phyloP scores from a whole-genome alignment of 163 green algal species.

The Scenedesmus sp. region DNA sequence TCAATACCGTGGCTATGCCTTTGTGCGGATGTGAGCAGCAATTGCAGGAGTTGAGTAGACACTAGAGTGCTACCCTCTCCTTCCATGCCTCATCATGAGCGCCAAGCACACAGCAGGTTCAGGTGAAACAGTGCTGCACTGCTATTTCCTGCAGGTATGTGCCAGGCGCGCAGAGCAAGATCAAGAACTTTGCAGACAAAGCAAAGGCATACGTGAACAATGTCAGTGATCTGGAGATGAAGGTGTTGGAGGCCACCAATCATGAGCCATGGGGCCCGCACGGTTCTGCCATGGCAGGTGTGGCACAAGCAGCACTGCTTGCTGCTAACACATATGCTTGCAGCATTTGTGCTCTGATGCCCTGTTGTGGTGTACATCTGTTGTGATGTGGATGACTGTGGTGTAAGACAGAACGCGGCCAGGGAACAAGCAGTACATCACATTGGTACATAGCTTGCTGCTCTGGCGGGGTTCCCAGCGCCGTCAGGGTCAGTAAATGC shows the following conservation, averaged over 20 bases:
- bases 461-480: background rate
- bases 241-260: conserved; percentile 76
- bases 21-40: background rate
- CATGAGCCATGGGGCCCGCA: conserved; percentile 75
- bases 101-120: background rate
- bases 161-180: conserved; percentile 49
- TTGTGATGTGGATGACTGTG: background rate
- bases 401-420: background rate
- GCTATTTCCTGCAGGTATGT: conserved; percentile 27
- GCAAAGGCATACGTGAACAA: conserved; percentile 66
- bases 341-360: background rate
- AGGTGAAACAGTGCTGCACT: background rate
- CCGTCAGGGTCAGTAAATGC: background rate
- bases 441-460: background rate
- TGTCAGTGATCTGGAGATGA: conserved; percentile 71
- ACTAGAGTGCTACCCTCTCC: background rate
- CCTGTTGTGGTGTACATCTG: background rate
- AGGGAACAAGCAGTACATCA: background rate
- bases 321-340: background rate
- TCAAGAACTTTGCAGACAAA: conserved; percentile 57
- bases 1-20: background rate
- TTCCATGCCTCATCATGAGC: background rate
- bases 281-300: conserved; percentile 68
- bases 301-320: background rate
- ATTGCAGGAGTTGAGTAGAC: background rate